These are phyloP conservation scores for Pholiota adiposa DNA, from an alignment of 1,284 basidiomycete species.

Conservation along the genomic window DNA sequence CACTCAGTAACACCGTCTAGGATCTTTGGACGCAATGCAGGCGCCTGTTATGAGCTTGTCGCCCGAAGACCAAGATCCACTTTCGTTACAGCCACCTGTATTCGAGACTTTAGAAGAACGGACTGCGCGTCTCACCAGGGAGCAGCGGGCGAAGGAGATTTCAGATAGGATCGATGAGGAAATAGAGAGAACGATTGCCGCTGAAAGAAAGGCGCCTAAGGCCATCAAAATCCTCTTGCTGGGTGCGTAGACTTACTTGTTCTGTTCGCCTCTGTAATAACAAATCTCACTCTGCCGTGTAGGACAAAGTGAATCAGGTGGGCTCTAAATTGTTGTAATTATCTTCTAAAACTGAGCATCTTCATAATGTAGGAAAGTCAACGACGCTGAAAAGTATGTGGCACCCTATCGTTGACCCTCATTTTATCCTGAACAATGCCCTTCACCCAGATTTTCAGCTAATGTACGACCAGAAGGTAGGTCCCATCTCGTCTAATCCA, in stretches of 20 bases:
- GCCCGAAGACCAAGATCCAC: constrained; percentile 57
- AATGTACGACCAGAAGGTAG: constrained; percentile 60
- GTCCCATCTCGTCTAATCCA: neutral
- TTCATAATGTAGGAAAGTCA: constrained; percentile 52
- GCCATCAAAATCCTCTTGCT: constrained; percentile 70
- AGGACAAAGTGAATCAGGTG: constrained; percentile 82
- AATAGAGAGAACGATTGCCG: constrained; percentile 57
- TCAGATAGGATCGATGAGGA: constrained; percentile 76
- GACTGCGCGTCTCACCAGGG: constrained; percentile 51
- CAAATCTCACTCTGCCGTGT: neutral
- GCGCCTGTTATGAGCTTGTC: constrained; percentile 13
- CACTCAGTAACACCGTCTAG: neutral
- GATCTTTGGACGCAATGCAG: constrained; percentile 14
- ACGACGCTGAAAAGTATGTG: constrained; percentile 62
- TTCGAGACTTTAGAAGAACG: constrained; percentile 60
- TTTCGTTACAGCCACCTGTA: constrained; percentile 54
- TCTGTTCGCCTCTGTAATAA: neutral
- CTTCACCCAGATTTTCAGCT: constrained; percentile 61
- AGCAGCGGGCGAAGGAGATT: constrained; percentile 61
- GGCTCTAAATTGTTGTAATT: constrained; percentile 16
- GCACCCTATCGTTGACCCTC: neutral
- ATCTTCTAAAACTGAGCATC: neutral
- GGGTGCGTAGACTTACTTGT: constrained; percentile 42
- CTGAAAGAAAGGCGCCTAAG: constrained; percentile 54
- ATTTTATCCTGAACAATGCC: neutral